Evolutionary conservation across 2,329 filamentous ascomycete genomes (phyloP), one percentile per base, ranked within the genome.

Genomic region (Colletotrichum limetticola): DNA sequence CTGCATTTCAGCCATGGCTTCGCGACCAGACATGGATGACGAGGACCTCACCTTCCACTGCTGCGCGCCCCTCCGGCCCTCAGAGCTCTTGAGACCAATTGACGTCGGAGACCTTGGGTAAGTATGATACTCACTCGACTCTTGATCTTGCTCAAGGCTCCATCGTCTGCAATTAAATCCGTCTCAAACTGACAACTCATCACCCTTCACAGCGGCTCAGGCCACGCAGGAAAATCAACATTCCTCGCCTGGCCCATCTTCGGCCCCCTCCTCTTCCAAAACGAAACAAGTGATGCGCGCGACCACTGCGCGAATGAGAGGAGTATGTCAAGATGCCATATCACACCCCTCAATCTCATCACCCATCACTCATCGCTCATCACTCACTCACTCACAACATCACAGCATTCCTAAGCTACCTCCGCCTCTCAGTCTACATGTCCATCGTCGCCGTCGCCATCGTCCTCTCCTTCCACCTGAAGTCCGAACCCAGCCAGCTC

Each of bases 401-500:
- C 30, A 0, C 75, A 91, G 88, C 90, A 0, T 98, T 98, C 80
- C 91, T 98, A 32, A 97, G 96, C 2, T 98, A 97, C 89, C 90
- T 98, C 24, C 92, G 95, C 4, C 89, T 98, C 2, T 92, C 94
- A 37, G 90, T 98, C 77, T 98, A 98, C 85, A 95, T 98, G 89
- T 91, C 95, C 75, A 87, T 99, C 64, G 95, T 98, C 9, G 91
- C 94, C 32, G 90, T 97, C 37, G 96, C 97, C 63, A 98, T 99
- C 76, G 91, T 97, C 11, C 88, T 98, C 63, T 97, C 94, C 16
- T 99, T 99, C 82, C 96, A 99, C 79, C 88, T 99, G 62, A 95
- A 95, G 79, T 86, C 86, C 22, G 84, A 91, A 77, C 94, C 97
- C 0, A 90, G 91, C 0, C 79, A 85, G 0, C 81, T 94, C 16